Conservation (phyloP, 495 filamentous ascomycete species). For the Neurospora sp. region DNA sequence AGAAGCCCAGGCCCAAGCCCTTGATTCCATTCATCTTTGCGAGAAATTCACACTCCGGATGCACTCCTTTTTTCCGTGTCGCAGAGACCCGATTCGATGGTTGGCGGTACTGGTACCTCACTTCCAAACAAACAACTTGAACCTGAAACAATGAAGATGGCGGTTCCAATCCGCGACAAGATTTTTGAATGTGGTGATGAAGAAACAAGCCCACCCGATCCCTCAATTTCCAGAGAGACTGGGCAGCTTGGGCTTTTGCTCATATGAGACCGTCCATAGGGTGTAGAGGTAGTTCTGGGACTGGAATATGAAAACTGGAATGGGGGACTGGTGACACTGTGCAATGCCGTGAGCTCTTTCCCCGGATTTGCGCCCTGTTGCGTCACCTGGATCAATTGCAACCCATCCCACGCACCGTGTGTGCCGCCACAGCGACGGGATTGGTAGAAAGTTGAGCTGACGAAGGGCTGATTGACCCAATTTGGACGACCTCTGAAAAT, state of each 20-base stretch:
- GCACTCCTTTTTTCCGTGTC: background rate
- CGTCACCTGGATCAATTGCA: background rate
- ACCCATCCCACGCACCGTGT: background rate
- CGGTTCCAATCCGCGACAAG: background rate
- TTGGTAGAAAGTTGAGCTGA: background rate
- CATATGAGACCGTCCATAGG: background rate
- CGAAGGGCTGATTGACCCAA: background rate
- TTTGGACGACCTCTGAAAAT: background rate
- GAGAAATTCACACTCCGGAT: background rate
- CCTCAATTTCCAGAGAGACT: background rate
- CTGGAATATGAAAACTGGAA: background rate
- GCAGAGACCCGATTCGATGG: background rate
- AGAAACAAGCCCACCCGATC: background rate
- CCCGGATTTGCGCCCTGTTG: background rate
- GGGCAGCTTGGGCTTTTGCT: background rate
- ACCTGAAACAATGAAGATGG: background rate
- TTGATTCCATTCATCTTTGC: background rate
- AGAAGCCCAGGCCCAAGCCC: constrained; percentile 3
- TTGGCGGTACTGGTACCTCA: background rate
- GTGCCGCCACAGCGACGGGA: background rate
- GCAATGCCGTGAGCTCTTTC: background rate
- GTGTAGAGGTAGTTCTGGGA: background rate
- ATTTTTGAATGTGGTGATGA: background rate
- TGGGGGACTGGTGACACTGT: background rate
- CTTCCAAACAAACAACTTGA: background rate